phyloP scores from a whole-genome alignment of 1,284 basidiomycete species.

The Fistulinella cinereoalba region DNA sequence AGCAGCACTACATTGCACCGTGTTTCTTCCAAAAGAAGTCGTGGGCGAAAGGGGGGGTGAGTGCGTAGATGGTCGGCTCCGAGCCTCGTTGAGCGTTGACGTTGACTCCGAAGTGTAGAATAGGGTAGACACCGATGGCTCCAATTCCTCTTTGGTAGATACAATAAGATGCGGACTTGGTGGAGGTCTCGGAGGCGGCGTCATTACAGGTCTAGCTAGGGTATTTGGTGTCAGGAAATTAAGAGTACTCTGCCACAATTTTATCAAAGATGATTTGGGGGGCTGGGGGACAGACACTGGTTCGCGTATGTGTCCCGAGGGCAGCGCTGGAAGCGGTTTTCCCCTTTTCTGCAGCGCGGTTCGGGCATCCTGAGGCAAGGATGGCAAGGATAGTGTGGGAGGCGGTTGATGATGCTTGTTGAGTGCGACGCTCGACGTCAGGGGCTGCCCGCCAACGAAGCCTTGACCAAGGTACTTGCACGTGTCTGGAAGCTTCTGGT shows the following conservation, averaged over 20 bases:
- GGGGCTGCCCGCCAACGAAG: conserved; percentile 29
- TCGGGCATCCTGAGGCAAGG: conserved; percentile 4
- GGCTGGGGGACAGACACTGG: conserved; percentile 32
- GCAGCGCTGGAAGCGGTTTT: conserved; percentile 19
- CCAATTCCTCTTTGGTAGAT: conserved; percentile 4
- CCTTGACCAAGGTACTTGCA: background rate
- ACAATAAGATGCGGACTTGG: conserved; percentile 20
- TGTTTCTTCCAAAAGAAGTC: conserved; percentile 28
- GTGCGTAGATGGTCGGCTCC: conserved; percentile 25
- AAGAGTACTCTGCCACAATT: conserved; percentile 63
- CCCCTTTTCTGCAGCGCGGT: too few species aligned
- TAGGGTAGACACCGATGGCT: background rate
- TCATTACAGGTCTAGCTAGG: conserved; percentile 9
- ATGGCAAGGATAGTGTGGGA: too few species aligned
- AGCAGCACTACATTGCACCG: conserved; percentile 56
- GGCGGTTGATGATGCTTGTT: conserved; percentile 11
- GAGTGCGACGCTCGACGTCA: conserved; percentile 11
- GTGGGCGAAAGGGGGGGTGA: conserved; percentile 34
- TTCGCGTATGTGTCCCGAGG: conserved; percentile 14
- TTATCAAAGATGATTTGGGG: conserved; percentile 49
- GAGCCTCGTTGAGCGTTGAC: conserved; percentile 8
- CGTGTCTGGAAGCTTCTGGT: conserved; percentile 18
- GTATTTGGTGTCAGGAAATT: conserved; percentile 19
- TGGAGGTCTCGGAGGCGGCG: conserved; percentile 24
- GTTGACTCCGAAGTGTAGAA: conserved; percentile 2